Percentiles rank a stretch among this genome's conserved stretches.
These are phyloP conservation scores for Suillus alpinus DNA, from an alignment of 768 basidiomycete species.

Conservation along the genomic window DNA sequence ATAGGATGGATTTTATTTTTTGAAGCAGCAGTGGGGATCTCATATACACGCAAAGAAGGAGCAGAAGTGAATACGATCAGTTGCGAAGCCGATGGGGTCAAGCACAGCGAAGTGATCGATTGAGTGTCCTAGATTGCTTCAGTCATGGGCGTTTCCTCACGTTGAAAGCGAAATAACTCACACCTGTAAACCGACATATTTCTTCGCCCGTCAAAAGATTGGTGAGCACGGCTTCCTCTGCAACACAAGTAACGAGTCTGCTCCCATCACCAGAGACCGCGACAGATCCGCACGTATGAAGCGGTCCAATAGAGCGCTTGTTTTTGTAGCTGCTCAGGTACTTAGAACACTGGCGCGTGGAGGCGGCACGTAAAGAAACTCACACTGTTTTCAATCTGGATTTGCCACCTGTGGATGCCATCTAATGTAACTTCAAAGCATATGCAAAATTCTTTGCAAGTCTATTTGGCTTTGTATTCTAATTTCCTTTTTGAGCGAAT, in stretches of 20 bases:
- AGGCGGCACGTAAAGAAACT: not conserved
- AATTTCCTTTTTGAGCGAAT: conserved; percentile 1
- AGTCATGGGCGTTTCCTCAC: conserved; percentile 2
- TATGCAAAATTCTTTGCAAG: not conserved
- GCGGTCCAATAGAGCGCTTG: conserved; percentile 64
- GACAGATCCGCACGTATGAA: conserved; percentile 89
- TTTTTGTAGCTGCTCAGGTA: conserved; percentile 65
- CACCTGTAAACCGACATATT: conserved; percentile 81
- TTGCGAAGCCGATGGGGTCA: conserved; percentile 72
- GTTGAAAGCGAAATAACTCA: conserved; percentile 40
- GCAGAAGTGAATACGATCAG: conserved; percentile 81
- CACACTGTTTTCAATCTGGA: conserved; percentile 4
- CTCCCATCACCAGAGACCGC: conserved; percentile 75
- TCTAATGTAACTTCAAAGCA: not conserved
- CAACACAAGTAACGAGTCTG: conserved; percentile 82
- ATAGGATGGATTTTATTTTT: conserved; percentile 60
- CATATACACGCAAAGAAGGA: conserved; percentile 79
- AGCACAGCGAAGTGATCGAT: conserved; percentile 77
- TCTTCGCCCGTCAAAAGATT: conserved; percentile 70
- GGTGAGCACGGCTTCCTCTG: conserved; percentile 81
- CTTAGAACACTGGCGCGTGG: not conserved
- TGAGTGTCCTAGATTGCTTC: conserved; percentile 66
- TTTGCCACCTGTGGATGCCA: conserved; percentile 1
- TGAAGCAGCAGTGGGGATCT: conserved; percentile 54
- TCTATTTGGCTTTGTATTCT: conserved; percentile 3